A percentile compares a stretch with the other conserved stretches of the same genome.
Conservation (phyloP, 345 rosid species). For the Bruguiera sexangula region DNA sequence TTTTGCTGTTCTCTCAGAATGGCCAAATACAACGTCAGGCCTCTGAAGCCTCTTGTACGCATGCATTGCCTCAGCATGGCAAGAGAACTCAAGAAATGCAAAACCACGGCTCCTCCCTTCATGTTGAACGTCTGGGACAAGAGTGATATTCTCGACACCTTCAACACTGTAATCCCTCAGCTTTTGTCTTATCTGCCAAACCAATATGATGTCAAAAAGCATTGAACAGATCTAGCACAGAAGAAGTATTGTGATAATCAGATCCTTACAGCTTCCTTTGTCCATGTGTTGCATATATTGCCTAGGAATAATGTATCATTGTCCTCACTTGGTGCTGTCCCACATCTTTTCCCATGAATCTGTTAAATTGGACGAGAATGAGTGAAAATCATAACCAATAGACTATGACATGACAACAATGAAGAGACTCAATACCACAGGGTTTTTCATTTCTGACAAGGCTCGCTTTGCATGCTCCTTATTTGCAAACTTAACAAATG, state of each 20-base stretch:
- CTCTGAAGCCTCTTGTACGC: conserved; percentile 65
- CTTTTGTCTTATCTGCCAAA: conserved; percentile 51
- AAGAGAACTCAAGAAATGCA: conserved; percentile 62
- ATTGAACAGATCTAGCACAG: conserved; percentile 13
- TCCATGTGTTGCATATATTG: conserved; percentile 68
- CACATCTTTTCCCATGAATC: conserved; percentile 65
- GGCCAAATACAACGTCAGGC: conserved; percentile 65
- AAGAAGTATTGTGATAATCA: conserved; percentile 8
- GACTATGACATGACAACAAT: background rate
- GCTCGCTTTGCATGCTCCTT: conserved; percentile 54
- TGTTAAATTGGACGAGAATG: conserved; percentile 19
- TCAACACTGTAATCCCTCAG: conserved; percentile 52
- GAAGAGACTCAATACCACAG: conserved; percentile 38
- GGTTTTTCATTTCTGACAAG: conserved; percentile 61
- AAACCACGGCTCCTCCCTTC: conserved; percentile 70
- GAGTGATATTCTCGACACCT: conserved; percentile 51
- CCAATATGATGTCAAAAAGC: conserved; percentile 14
- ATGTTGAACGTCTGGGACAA: conserved; percentile 54
- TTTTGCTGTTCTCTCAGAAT: conserved; percentile 60
- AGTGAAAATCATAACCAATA: background rate
- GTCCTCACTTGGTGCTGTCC: conserved; percentile 66
- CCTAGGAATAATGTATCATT: conserved; percentile 61
- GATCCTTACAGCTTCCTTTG: conserved; percentile 61
- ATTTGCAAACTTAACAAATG: conserved; percentile 57
- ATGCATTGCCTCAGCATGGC: conserved; percentile 60